Evolutionary conservation across 495 filamentous ascomycete genomes (phyloP).

Genomic region (Ascodesmis nigricans): DNA sequence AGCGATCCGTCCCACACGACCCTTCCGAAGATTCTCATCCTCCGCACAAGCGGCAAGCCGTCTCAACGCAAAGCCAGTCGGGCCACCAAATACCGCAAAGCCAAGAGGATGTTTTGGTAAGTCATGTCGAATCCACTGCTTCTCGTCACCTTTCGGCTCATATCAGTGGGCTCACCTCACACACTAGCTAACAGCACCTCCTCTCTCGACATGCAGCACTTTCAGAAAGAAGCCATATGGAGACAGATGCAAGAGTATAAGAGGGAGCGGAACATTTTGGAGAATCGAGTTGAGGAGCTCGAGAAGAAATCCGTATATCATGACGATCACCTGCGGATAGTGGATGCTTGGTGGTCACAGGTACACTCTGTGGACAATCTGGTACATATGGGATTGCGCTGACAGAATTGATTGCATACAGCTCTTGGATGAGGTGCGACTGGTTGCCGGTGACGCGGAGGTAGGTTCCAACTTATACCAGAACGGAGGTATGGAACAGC

Average conservation of each 20-base stretch:
- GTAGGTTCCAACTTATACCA: conserved; percentile 24
- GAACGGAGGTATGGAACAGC: conserved; percentile 31
- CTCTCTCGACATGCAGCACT: conserved; percentile 36
- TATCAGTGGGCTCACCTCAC: background rate
- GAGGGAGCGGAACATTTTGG: conserved; percentile 57
- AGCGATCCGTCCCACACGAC: conserved; percentile 22
- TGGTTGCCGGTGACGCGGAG: conserved; percentile 36
- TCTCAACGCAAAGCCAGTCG: conserved; percentile 13
- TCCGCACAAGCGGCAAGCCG: conserved; percentile 21
- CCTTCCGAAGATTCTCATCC: conserved; percentile 20
- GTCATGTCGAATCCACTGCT: conserved; percentile 10
- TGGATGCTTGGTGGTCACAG: conserved; percentile 84
- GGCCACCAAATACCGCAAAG: conserved; percentile 21
- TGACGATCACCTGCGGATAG: conserved; percentile 72
- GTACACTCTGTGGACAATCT: conserved; percentile 29
- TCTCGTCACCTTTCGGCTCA: background rate
- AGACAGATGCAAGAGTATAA: conserved; percentile 97
- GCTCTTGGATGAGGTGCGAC: conserved; percentile 68
- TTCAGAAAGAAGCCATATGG: conserved; percentile 92
- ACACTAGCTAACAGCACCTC: background rate
- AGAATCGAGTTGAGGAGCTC: conserved; percentile 51
- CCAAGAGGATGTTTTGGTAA: conserved; percentile 23
- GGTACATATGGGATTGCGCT: background rate
- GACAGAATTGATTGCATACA: conserved; percentile 27
- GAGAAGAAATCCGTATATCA: conserved; percentile 54